phyloP scores from a whole-genome alignment of 345 rosid genomes.

The Hirschfeldia incana region DNA sequence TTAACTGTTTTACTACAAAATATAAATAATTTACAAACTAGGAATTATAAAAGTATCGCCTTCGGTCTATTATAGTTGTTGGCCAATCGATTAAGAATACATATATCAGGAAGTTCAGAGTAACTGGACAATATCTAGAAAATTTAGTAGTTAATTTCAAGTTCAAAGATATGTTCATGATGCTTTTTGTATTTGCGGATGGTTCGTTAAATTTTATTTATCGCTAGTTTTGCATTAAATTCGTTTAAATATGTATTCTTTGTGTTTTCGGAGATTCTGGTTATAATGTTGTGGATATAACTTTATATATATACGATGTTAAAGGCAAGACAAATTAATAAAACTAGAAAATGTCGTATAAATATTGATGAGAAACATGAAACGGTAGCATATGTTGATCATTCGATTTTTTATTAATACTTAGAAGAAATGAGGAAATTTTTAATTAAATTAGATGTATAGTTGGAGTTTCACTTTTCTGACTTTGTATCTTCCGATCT shows the following conservation, averaged over 20 bases:
- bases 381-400: not conserved
- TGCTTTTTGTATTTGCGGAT: not conserved
- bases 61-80: not conserved
- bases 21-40: not conserved
- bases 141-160: not conserved
- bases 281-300: not conserved
- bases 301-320: not conserved
- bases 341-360: not conserved
- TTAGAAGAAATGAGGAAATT: slow-evolving; percentile 6
- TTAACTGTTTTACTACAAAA: not conserved
- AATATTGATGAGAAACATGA: not conserved
- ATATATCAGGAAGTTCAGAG: not conserved
- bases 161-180: not conserved
- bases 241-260: not conserved
- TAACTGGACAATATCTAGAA: not conserved
- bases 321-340: not conserved
- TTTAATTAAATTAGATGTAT: not conserved
- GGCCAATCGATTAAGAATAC: not conserved
- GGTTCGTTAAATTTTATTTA: not conserved
- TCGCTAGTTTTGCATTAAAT: not conserved
- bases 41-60: slow-evolving; percentile 6
- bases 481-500: not conserved
- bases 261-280: not conserved
- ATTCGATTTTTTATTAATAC: not conserved
- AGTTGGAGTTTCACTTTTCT: slow-evolving; percentile 27